Base-by-base conservation (phyloP, 768 basidiomycete genomes). In the Xerocomellus chrysenteron region DNA sequence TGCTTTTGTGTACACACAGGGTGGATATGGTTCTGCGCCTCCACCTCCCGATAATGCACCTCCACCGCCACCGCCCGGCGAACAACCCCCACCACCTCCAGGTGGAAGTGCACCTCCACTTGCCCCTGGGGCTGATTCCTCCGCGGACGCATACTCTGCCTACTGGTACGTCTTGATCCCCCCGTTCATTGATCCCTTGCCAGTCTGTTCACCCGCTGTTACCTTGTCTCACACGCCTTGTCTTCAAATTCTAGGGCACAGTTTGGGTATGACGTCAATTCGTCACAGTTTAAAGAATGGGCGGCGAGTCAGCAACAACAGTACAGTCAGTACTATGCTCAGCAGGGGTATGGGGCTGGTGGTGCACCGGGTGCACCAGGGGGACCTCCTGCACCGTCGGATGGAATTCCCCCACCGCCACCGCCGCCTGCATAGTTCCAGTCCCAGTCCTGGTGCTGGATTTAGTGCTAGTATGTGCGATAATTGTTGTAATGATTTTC, bases 201-300 rank as follows among this genome's bases (percentile, higher is more conserved):
- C 21, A 5, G 13, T 26, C 26, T 11, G 13, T 39, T 32, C 17
- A 24, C 14, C 17, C 24, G 9, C 13, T 13, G 17, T 14, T 50
- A 1, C 36, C 4, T 26, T 24, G 4, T 32, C 50, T 36, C 30
- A 19, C 32, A 9, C 5, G 1, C 36, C 21, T 11, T 8, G 53
- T 26, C 49, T 40, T 42, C 30, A 39, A 43, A 35, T 41, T 41
- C 50, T 10, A 91, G 90, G 90, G 86, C 90, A 57, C 85, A 87
- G 6, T 91, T 90, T 65, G 90, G 90, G 12, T 92, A 92, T 70
- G 91, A 93, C 63, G 86, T 92, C 57, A 92, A 92, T 67, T 88
- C 91, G 4, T 65, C 80, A 2, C 82, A 91, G 63, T 92, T 92
- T 70, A 91, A 90, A 68, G 83, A 88, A 63, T 92, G 90, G 90